phyloP scores from a whole-genome alignment of 768 basidiomycete species.

The Psilocybe cubensis region DNA sequence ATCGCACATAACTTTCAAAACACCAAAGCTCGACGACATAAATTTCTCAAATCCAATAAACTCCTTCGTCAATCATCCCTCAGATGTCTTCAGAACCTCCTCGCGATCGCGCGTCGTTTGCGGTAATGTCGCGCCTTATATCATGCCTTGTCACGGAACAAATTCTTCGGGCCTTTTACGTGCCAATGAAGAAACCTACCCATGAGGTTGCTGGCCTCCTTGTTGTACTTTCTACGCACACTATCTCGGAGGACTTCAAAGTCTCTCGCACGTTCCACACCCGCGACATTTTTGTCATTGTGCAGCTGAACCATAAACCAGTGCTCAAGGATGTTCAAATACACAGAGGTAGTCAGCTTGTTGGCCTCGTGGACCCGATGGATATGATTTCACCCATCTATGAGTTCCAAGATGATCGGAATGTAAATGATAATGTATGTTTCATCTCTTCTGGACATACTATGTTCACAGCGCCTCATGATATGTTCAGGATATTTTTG shows the following conservation, averaged over 20 bases:
- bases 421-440: conserved; percentile 29
- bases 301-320: conserved; percentile 51
- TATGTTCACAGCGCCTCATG: neutral
- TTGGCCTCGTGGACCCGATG: conserved; percentile 58
- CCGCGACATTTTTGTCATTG: conserved; percentile 49
- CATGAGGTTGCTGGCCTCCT: conserved; percentile 41
- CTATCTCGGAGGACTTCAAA: conserved; percentile 28
- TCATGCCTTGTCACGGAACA: conserved; percentile 63
- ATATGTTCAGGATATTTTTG: conserved; percentile 11
- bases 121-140: conserved; percentile 49
- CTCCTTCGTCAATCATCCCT: neutral
- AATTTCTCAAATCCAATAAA: neutral
- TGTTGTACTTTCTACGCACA: conserved; percentile 39
- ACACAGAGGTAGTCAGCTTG: conserved; percentile 39
- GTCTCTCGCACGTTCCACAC: conserved; percentile 28
- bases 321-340: conserved; percentile 34
- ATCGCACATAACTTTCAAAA: neutral
- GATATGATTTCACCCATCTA: conserved; percentile 56
- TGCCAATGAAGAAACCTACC: conserved; percentile 39
- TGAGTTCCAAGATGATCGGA: conserved; percentile 18
- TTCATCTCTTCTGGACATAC: neutral
- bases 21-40: neutral
- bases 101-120: conserved; percentile 49
- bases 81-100: conserved; percentile 36
- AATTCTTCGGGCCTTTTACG: conserved; percentile 52